Evolutionary conservation across 1,284 basidiomycete genomes (phyloP).

Genomic region (Athelia psychrophila): DNA sequence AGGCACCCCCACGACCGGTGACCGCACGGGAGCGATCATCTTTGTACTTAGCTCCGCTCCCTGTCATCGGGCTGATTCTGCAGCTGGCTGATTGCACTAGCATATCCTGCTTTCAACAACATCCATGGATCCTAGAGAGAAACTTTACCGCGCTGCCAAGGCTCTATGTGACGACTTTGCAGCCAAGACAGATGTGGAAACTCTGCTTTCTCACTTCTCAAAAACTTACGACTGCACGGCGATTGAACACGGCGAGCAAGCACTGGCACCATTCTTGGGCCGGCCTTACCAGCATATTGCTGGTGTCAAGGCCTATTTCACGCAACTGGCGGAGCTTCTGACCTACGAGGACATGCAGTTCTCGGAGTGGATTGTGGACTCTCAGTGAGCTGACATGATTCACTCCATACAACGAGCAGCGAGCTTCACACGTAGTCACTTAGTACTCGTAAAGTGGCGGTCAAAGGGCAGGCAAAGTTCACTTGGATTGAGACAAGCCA

Average conservation of each 20-base stretch:
- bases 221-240: conserved; percentile 39
- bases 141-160: conserved; percentile 43
- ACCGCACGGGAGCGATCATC: too few relatives aligned
- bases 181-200: conserved; percentile 34
- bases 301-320: conserved; percentile 49
- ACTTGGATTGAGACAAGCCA: conserved; percentile 51
- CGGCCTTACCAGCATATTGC: conserved; percentile 41
- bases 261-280: conserved; percentile 60
- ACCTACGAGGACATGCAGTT: conserved; percentile 40
- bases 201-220: conserved; percentile 52
- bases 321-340: conserved; percentile 41
- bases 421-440: conserved; percentile 41
- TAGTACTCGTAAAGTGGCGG: conserved; percentile 48
- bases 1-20: too few relatives aligned
- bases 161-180: conserved; percentile 55
- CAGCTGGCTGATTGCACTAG: too few relatives aligned
- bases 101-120: background rate
- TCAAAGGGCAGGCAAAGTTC: conserved; percentile 53
- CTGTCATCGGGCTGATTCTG: too few relatives aligned
- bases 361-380: conserved; percentile 38
- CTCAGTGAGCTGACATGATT: conserved; percentile 7
- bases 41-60: too few relatives aligned
- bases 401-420: conserved; percentile 33
- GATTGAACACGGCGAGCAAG: conserved; percentile 54
- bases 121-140: conserved; percentile 13